A percentile compares a stretch with the other conserved stretches of the same genome.
Conservation (phyloP, 805 yeast species). For the Sugiyamaella lignohabitans region DNA sequence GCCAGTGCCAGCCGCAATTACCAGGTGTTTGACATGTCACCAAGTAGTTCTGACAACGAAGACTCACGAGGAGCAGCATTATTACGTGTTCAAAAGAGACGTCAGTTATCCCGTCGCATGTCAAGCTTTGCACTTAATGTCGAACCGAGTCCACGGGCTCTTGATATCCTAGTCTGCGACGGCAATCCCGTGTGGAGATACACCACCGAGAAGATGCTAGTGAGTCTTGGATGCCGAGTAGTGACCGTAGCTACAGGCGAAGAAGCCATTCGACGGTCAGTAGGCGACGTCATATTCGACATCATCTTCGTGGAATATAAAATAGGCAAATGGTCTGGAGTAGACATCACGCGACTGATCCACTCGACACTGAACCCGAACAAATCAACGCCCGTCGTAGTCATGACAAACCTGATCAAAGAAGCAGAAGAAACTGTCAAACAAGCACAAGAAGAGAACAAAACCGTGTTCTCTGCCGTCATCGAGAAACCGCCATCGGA, state of each 20-base stretch:
- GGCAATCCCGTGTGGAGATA: constrained; percentile 78
- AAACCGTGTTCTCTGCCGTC: constrained; percentile 51
- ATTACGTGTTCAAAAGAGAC: constrained; percentile 38
- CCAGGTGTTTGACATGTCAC: constrained; percentile 30
- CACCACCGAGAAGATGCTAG: constrained; percentile 56
- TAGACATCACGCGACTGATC: constrained; percentile 72
- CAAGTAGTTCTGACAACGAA: constrained; percentile 62
- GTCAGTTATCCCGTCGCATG: constrained; percentile 44
- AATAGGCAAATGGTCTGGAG: constrained; percentile 58
- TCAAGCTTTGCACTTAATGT: constrained; percentile 9
- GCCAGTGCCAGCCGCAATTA: constrained; percentile 8
- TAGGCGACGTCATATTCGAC: constrained; percentile 80
- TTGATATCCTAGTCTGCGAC: constrained; percentile 77
- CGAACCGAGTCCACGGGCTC: constrained; percentile 20
- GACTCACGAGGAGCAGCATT: constrained; percentile 47
- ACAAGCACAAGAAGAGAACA: neutral
- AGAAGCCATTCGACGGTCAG: constrained; percentile 72
- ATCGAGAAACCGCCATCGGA: constrained; percentile 62
- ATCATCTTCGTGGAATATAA: constrained; percentile 70
- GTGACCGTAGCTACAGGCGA: constrained; percentile 73
- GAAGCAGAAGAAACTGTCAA: constrained; percentile 34
- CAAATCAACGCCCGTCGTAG: constrained; percentile 68
- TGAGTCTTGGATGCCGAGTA: constrained; percentile 69
- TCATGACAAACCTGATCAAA: constrained; percentile 61
- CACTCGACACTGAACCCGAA: constrained; percentile 73